A percentile compares a stretch with the other conserved stretches of the same genome.
These are phyloP conservation scores for Fraxinus cuspidata DNA, from an alignment of 257 asterid species.

Conservation along the genomic window DNA sequence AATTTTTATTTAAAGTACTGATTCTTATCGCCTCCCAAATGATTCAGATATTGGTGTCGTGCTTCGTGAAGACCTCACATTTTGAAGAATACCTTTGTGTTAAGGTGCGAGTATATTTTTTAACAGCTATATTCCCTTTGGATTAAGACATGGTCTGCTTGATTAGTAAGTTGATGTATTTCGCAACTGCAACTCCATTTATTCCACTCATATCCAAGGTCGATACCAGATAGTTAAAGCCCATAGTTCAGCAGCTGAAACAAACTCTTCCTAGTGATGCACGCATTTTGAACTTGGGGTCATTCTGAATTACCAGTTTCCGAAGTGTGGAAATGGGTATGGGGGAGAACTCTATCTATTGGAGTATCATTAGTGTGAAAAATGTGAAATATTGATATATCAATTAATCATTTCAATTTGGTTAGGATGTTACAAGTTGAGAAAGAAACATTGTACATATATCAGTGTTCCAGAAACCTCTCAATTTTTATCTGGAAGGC, in stretches of 20 bases:
- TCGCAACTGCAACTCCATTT: constrained; percentile 6
- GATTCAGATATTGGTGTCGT: constrained; percentile 82
- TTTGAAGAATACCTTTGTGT: constrained; percentile 93
- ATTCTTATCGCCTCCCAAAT: constrained; percentile 18
- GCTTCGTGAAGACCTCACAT: constrained; percentile 99
- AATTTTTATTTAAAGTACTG: constrained; percentile 1
- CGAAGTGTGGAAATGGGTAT: not conserved
- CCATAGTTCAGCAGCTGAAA: not conserved
- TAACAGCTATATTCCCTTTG: constrained; percentile 6
- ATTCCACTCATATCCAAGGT: constrained; percentile 9
- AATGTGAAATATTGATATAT: not conserved
- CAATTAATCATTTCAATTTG: not conserved
- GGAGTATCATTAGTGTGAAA: not conserved
- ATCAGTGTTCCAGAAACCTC: not conserved
- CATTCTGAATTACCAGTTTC: not conserved
- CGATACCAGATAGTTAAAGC: not conserved
- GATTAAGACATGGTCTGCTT: not conserved
- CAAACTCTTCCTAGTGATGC: not conserved
- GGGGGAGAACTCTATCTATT: not conserved
- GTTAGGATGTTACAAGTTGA: not conserved
- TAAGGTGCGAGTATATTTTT: constrained; percentile 59
- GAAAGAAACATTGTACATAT: not conserved
- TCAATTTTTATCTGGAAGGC: not conserved
- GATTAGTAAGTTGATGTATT: constrained; percentile 16
- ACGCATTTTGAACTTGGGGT: not conserved